Percentiles rank a stretch among this genome's conserved stretches.
Conservation (phyloP, 2,329 filamentous ascomycete genomes). For the Fusarium anguioides region DNA sequence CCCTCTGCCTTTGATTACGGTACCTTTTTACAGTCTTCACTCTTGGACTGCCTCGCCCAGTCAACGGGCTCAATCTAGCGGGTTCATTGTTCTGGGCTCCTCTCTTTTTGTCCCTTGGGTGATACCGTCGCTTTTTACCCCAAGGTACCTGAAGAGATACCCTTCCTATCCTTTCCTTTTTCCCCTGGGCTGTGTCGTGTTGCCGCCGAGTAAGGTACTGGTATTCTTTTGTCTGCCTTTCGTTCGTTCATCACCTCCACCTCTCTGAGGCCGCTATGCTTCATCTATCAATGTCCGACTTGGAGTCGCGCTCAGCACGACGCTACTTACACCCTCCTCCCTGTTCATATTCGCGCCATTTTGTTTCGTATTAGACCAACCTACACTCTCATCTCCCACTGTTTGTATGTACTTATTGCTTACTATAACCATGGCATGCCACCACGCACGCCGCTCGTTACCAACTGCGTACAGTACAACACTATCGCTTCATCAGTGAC, state of each 20-base stretch:
- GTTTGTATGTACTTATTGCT: slow-evolving; percentile 6
- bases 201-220: slow-evolving; percentile 1
- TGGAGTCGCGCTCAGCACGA: slow-evolving; percentile 34
- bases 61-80: slow-evolving; percentile 32
- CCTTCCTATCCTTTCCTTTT: not conserved
- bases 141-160: no score
- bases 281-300: slow-evolving; percentile 44
- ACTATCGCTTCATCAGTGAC: slow-evolving; percentile 10
- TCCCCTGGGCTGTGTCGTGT: slow-evolving; percentile 3
- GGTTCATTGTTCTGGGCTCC: slow-evolving; percentile 8
- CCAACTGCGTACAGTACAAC: slow-evolving; percentile 25
- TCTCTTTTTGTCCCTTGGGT: slow-evolving; percentile 28
- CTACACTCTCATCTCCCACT: not conserved
- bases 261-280: slow-evolving; percentile 43
- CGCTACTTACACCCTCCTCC: slow-evolving; percentile 45
- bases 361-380: slow-evolving; percentile 9
- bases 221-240: slow-evolving; percentile 20
- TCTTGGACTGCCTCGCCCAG: slow-evolving; percentile 17
- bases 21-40: not conserved
- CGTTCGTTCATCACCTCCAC: slow-evolving; percentile 34
- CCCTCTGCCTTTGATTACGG: slow-evolving; percentile 41
- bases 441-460: slow-evolving; percentile 42
- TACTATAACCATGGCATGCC: no score
- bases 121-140: slow-evolving; percentile 29
- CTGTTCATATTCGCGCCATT: slow-evolving; percentile 31